Conservation (phyloP, 2,329 filamentous ascomycete genomes). For the Pseudogymnoascus sp. region DNA sequence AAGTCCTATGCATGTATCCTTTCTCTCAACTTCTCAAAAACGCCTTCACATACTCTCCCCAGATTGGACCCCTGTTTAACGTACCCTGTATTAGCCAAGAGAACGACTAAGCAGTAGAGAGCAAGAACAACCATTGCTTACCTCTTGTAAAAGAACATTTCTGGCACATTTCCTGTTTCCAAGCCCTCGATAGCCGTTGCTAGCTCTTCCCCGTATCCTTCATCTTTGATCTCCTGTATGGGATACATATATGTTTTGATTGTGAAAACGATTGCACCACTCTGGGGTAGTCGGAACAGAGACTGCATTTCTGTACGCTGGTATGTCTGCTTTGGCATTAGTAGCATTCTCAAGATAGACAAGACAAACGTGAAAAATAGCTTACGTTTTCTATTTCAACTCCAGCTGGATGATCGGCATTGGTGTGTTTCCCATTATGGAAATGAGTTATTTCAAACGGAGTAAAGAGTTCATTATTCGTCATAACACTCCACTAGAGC, state of each 20-base stretch:
- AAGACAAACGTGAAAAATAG: too few species aligned
- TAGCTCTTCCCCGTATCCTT: constrained; percentile 45
- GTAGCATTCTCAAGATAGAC: neutral
- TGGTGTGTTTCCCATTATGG: constrained; percentile 11
- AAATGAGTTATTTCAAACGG: constrained; percentile 32
- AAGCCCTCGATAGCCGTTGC: constrained; percentile 52
- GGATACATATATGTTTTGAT: constrained; percentile 56
- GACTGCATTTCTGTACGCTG: constrained; percentile 53
- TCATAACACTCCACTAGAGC: constrained; percentile 32
- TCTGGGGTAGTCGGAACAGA: constrained; percentile 47
- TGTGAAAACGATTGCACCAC: constrained; percentile 47
- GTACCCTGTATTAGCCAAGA: neutral
- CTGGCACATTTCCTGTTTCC: constrained; percentile 45
- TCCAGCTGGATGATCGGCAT: constrained; percentile 15
- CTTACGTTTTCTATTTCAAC: neutral
- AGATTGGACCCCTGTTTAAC: constrained; percentile 11
- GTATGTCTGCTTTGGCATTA: constrained; percentile 28
- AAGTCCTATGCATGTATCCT: neutral
- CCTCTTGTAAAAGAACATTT: constrained; percentile 50
- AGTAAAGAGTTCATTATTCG: constrained; percentile 32
- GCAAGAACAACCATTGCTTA: constrained; percentile 18
- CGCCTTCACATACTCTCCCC: constrained; percentile 25
- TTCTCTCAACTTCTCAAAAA: constrained; percentile 20
- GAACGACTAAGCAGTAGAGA: neutral
- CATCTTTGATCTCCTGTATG: constrained; percentile 44